Conservation (phyloP, 2,329 filamentous ascomycete species). For the Aspergillus fijiensis region DNA sequence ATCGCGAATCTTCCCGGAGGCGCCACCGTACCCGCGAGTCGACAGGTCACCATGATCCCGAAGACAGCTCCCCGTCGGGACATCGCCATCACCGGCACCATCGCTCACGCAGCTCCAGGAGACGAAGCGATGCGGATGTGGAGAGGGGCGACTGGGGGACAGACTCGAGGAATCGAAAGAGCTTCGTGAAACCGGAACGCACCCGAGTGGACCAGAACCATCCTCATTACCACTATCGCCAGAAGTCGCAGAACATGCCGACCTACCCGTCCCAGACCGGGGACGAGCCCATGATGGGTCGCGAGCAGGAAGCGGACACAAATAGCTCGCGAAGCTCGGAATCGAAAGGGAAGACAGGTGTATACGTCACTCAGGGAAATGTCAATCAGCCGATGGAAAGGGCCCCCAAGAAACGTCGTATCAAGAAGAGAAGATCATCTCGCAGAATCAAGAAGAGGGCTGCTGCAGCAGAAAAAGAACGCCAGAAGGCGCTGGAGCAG, state of each 20-base stretch:
- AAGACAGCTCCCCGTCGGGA: slow-evolving; percentile 35
- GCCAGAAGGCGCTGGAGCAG: slow-evolving; percentile 60
- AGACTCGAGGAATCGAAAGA: slow-evolving; percentile 72
- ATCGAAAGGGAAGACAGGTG: slow-evolving; percentile 44
- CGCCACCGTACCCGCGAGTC: slow-evolving; percentile 71
- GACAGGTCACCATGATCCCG: slow-evolving; percentile 47
- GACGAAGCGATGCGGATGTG: slow-evolving; percentile 45
- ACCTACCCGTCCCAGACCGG: slow-evolving; percentile 88
- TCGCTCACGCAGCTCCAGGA: slow-evolving; percentile 48
- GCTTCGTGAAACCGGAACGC: slow-evolving; percentile 84
- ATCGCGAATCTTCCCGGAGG: slow-evolving; percentile 67
- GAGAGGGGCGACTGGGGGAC: slow-evolving; percentile 53
- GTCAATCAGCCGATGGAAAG: slow-evolving; percentile 46
- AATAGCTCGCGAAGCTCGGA: slow-evolving; percentile 65
- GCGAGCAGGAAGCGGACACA: slow-evolving; percentile 54
- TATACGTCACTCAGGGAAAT: slow-evolving; percentile 35
- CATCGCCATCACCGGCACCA: slow-evolving; percentile 40
- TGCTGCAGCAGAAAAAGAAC: slow-evolving; percentile 60
- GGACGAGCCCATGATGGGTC: slow-evolving; percentile 82
- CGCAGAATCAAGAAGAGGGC: slow-evolving; percentile 59
- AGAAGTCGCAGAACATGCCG: slow-evolving; percentile 91
- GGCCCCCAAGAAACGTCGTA: slow-evolving; percentile 39
- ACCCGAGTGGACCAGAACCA: slow-evolving; percentile 81
- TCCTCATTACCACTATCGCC: slow-evolving; percentile 92
- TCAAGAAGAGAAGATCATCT: slow-evolving; percentile 61